Evolutionary conservation across 2,329 filamentous ascomycete genomes (phyloP), one percentile per base, ranked within the genome.

Genomic region (Rhytidhysteron rufulum): DNA sequence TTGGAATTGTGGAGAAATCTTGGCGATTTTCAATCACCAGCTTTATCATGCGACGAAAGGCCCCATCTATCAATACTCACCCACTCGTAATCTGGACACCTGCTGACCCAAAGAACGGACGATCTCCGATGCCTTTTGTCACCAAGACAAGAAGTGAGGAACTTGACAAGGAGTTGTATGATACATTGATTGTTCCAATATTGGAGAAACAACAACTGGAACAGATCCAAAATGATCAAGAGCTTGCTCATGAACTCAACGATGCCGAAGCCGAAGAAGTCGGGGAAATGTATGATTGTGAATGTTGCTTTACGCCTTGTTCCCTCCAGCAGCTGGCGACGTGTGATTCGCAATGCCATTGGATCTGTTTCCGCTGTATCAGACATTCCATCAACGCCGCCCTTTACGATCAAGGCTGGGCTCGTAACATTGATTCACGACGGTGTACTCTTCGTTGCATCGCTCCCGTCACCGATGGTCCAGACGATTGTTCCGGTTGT

Each of bases 371-470:
- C 65, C 79, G 79, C 33, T 97, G 93, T 64, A 83, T 97, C 37
- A 83, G 84, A 48, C 81, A 85, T 49, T 84, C 89, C 9, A 77
- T 91, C 43, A 85, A 84, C 36, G 91, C 97, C 61, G 89, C 90
- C 2, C 71, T 97, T 0, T 97, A 95, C 60, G 93, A 93, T 0
- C 93, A 97, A 63, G 88, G 88, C 38, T 96, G 91, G 88, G 79
- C 81, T 36, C 82, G 85, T 43, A 93, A 80, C 54, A 84, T 96
- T 52, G 78, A 93, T 57, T 66, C 79, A 20, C 75, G 82, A 43
- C 79, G 75, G 27, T 86, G 86, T 27, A 89, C 88, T 0, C 73
- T 97, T 39, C 80, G 79, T 45, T 97, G 93, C 60, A 77, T 95
- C n/a, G 88, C 90, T 1, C 82, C 88, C 0, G 77, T 83, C 37